Evolutionary conservation across 352 stramenopile species (phyloP), one percentile per base, ranked within the genome.

Genomic region (Saprolegnia diclina): DNA sequence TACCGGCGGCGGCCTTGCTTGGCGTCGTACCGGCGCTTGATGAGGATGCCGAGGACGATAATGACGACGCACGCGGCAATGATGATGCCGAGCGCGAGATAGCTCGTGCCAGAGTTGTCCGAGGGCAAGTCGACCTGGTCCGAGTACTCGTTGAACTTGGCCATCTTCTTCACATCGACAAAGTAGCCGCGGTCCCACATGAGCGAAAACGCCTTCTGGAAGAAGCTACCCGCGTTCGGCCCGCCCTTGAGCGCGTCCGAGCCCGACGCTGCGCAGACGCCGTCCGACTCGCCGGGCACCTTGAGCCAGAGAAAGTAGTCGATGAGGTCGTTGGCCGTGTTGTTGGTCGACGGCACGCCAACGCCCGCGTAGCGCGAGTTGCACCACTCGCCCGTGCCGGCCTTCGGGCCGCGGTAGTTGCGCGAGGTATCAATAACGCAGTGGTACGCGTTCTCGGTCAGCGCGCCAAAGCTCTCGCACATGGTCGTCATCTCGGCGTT

Each of bases 271-370:
- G 80, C 77, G 73, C 83, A 91, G 40, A 75, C 35, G 32, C 83
- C 81, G 61, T 91, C 81, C 57, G 78, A 88, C 66, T 89, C 79
- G 59, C 83, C 83, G 62, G 80, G 74, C 1, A 75, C 65, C 64
- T 89, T 91, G 68, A 87, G 64, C 79, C 80, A 91, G 50, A 89
- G 69, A 54, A 87, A 86, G 73, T 87, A 87, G 66, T 88, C 80
- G 11, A 91, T 65, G 52, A 87, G 81, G 13, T 56, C 67, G 19
- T 82, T 64, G 1, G 76, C 79, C 0, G 81, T 89, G 1, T 82
- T 65, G 19, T 54, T 73, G 5, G 80, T 81, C 16, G 83, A 78
- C n/a, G 79, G 80, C 14, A 73, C 59, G n/a, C 83, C 81, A 18
- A 91, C 81, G 14, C 78, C 83, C 0, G 76, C 80, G 19, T 74